Conservation (phyloP, 257 asterid species). For the Paulownia fortunei region DNA sequence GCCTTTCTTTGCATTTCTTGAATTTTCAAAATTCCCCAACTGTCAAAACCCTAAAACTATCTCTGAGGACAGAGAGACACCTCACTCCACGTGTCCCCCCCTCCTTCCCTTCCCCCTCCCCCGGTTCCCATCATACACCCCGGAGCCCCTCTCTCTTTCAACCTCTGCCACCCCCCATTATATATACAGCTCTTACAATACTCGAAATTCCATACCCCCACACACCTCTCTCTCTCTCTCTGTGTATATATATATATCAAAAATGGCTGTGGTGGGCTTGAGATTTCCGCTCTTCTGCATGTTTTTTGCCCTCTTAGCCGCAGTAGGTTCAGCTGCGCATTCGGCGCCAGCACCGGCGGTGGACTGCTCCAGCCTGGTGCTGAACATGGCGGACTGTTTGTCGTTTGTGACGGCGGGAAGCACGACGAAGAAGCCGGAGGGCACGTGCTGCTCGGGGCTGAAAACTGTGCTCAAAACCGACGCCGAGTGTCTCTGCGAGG, state of each 20-base stretch:
- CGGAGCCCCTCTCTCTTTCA: background rate
- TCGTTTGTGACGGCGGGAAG: slow-evolving; percentile 69
- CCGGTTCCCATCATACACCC: background rate
- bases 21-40: background rate
- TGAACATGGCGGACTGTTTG: slow-evolving; percentile 73
- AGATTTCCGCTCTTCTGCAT: background rate
- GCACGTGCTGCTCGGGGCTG: slow-evolving; percentile 74
- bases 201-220: background rate
- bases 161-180: background rate
- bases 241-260: background rate
- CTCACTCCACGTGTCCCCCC: slow-evolving; percentile 27
- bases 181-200: background rate
- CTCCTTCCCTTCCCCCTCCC: background rate
- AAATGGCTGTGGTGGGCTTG: slow-evolving; percentile 23
- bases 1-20: background rate
- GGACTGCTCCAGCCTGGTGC: slow-evolving; percentile 66
- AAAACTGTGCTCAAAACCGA: slow-evolving; percentile 63
- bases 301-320: slow-evolving; percentile 3
- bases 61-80: background rate
- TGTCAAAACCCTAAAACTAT: background rate
- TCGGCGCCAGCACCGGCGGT: slow-evolving; percentile 75
- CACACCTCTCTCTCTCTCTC: too few species aligned
- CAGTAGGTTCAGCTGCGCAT: slow-evolving; percentile 41
- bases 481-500: slow-evolving; percentile 77
- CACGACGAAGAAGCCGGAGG: slow-evolving; percentile 61